Evolutionary conservation across 2,329 filamentous ascomycete species (phyloP), one percentile per base, ranked within the genome.

Genomic region (Colletotrichum higginsianum): DNA sequence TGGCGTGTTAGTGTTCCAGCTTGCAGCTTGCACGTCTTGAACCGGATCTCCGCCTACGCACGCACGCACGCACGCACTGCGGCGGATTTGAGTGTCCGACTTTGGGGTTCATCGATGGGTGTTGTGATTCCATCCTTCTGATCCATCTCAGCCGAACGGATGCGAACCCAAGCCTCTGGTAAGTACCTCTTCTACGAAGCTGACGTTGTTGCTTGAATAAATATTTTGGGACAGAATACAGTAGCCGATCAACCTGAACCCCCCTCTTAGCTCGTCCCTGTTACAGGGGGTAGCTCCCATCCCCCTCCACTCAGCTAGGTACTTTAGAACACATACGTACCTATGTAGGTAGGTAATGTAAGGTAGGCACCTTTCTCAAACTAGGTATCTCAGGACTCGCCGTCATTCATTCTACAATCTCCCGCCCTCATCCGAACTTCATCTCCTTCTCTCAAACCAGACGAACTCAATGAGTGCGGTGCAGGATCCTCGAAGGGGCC

Each of bases 381-480:
- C 35, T 38, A 38, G 9, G 35, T 38, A 38, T 38, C 35, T 38
- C 35, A 8, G 35, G 35, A 38, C 35, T 38, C 35, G 35, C 18
- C 49, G 18, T 38, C 1, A 44, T 47, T 15, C 38, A 35, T 18
- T 21, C 12, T 2, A 18, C 7, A 6, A 15, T 35, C 4, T 6
- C 8, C 15, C 26, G n/a, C 7, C 21, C 38, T 57, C 61, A 42
- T 65, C 50, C n/a, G 40, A 57, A 35, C 26, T 5, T 38, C 7
- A 9, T n/a, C n/a, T 9, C 16, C 4, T 4, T 23, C 16, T 11
- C 1, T 18, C n/a, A 18, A 21, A 38, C 13, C 50, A 67, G 64
- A 67, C 23, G 42, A 67, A 71, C 44, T 21, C 61, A 63, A 63
- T 44, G 61, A 35, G 26, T 42, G 40, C 13, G 46, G 26, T 13